Base-by-base conservation (phyloP, 2,329 filamentous ascomycete genomes). In the Trichoderma hamatum region DNA sequence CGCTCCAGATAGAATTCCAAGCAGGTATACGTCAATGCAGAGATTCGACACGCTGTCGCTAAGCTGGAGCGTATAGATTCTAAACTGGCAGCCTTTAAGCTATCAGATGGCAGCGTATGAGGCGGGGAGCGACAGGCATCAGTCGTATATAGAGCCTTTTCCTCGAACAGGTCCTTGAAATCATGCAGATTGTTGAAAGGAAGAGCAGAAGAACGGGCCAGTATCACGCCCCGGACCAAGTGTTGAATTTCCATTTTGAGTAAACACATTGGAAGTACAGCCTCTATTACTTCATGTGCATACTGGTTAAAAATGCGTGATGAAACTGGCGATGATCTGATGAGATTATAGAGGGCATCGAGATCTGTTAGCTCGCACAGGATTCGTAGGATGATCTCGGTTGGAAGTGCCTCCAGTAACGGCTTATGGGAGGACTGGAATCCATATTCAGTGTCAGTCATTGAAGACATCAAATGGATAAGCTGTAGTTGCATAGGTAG, bases 41-140 rank as follows among this genome's bases (percentile, higher is more conserved):
- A 72, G 24, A 72, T 61, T n/a, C 73, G 73, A 16, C 60, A 34
- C 32, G 72, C 56, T n/a, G 73, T 74, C 30, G 69, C 65, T 21
- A 46, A 3, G 19, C 43, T 6, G 3, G 43, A 46, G 43, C 43
- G 43, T 9, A 46, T 10, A 21, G 43, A 46, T 10, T 46, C 19
- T 10, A 9, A 10, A 10, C 39, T 21, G 9, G 43, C 43, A 21
- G 43, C 19, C 19, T 21, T 46, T 7, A 46, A 13, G 11, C n/a
- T 49, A 13, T 49, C n/a, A 4, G 43, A 24, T 10, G 46, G 46
- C 9, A 24, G n/a, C 4, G 4, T 21, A 49, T 5, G 46, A 5
- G n/a, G 46, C 11, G 3, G n/a, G 11, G 3, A 21, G 43, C n/a
- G 46, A 49, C 9, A 24, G 10, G 7, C 43, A 13, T 21, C n/a